Percentiles rank a stretch among this genome's conserved stretches.
These are phyloP conservation scores for Hyaloscypha bicolor DNA, from an alignment of 495 filamentous ascomycete genomes.

Conservation along the genomic window DNA sequence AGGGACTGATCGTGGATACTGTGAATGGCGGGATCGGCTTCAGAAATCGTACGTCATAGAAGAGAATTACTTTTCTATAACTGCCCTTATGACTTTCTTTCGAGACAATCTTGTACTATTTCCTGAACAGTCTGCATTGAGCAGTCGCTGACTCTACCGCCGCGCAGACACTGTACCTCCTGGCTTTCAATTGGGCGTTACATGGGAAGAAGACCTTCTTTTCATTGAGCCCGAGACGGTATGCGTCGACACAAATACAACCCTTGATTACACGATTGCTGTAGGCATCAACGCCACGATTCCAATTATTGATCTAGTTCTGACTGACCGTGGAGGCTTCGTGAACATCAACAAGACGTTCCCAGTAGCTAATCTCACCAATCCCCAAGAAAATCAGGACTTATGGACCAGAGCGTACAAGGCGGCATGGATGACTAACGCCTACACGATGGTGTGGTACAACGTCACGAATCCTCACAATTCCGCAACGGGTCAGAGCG, in stretches of 20 bases:
- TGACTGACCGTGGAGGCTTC: slow-evolving; percentile 48
- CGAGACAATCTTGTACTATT: no score
- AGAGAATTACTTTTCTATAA: no score
- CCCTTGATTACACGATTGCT: slow-evolving; percentile 39
- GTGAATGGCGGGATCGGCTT: slow-evolving; percentile 46
- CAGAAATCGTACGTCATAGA: slow-evolving; percentile 37
- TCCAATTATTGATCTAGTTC: slow-evolving; percentile 26
- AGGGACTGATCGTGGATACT: slow-evolving; percentile 48
- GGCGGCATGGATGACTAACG: slow-evolving; percentile 45
- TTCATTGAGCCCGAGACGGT: slow-evolving; percentile 47
- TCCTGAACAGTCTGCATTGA: no score
- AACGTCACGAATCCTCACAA: slow-evolving; percentile 15
- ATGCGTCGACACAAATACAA: slow-evolving; percentile 49
- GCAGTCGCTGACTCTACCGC: no score
- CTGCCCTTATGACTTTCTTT: no score
- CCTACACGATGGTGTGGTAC: slow-evolving; percentile 13
- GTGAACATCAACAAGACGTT: slow-evolving; percentile 35
- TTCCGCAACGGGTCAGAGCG: slow-evolving; percentile 8
- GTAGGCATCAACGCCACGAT: background rate
- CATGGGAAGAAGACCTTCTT: slow-evolving; percentile 48
- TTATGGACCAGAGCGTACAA: slow-evolving; percentile 42
- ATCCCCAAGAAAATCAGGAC: slow-evolving; percentile 36
- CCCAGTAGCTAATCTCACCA: slow-evolving; percentile 28
- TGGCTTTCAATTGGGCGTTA: slow-evolving; percentile 30
- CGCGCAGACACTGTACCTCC: slow-evolving; percentile 38